Conservation (phyloP, 306 rosid genomes). For the Cercis canadensis region DNA sequence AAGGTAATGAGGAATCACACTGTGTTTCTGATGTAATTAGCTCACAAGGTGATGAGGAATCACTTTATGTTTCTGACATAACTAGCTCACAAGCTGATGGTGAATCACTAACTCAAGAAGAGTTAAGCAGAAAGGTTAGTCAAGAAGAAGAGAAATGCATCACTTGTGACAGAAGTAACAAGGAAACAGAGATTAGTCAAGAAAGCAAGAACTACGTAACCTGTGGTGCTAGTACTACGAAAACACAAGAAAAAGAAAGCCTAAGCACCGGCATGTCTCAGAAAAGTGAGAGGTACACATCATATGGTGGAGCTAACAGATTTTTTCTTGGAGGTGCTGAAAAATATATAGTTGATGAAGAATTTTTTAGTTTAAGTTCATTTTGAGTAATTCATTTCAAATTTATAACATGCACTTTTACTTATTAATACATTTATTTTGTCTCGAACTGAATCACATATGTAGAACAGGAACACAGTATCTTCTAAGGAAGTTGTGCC, state of each 20-base stretch:
- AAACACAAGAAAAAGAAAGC: slow-evolving; percentile 28
- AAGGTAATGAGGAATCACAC: too few species aligned
- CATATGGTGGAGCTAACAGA: slow-evolving; percentile 41
- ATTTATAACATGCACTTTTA: background rate
- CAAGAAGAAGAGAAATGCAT: too few species aligned
- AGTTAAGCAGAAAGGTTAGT: too few species aligned
- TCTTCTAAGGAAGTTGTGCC: background rate
- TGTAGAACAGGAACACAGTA: background rate
- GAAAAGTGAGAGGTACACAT: slow-evolving; percentile 14
- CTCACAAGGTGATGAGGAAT: too few species aligned
- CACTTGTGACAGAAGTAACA: background rate
- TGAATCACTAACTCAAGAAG: too few species aligned
- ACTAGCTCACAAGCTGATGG: too few species aligned
- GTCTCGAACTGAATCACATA: background rate
- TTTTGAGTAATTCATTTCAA: slow-evolving; percentile 32
- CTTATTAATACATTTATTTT: slow-evolving; percentile 1
- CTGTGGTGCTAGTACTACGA: background rate
- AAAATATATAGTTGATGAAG: slow-evolving; percentile 36
- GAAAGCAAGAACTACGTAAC: slow-evolving; percentile 5
- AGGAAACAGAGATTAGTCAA: background rate
- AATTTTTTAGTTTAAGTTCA: slow-evolving; percentile 32
- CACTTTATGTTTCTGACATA: too few species aligned
- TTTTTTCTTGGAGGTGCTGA: slow-evolving; percentile 39
- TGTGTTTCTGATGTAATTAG: too few species aligned
- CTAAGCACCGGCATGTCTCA: background rate